Evolutionary conservation across 2,329 filamentous ascomycete species (phyloP), one percentile per base, ranked within the genome.

Genomic region (Clonostachys solani): DNA sequence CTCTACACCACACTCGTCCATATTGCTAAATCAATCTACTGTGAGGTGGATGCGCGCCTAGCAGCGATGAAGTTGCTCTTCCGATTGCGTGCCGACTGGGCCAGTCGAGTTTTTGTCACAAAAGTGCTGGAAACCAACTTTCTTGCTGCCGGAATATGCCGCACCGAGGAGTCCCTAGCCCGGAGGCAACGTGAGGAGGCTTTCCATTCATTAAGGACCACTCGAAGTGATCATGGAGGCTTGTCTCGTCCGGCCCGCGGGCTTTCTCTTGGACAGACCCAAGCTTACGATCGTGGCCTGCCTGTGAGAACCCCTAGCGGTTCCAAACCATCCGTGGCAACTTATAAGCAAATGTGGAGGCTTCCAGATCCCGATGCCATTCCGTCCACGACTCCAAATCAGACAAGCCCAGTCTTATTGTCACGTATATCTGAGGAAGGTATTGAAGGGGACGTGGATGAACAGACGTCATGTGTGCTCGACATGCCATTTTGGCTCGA

Each of bases 51-150:
- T 64, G 84, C 87, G 45, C 84, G 88, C 7, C 69, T 94, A 23
- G 84, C 83, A 12, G 84, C 86, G 3, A 81, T 92, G 73, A 90
- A 89, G 57, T 68, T 92, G 40, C 71, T 96, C 3, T 92, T 95
- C 61, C 83, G 92, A 40, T 71, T 96, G 33, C 81, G 92, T 49
- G 89, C 90, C 18, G 90, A 96, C 64, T 89, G 87, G 61, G 82
- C 86, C 10, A 82, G 92, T 54, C 80, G 84, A 41, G 78, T 96
- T 5, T 89, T 86, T 49, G 72, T 96, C 46, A 83, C 83, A 8
- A 68, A 80, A 34, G 78, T 81, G 33, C 81, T 86, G 2, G 89
- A 95, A 60, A 86, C 83, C 29, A 81, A 86, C 53, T 82, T 81
- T 46, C 72, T 96, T 19, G 89, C 91, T 29, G 77, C 82, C 15